Base-by-base conservation (phyloP, 2,329 filamentous ascomycete genomes). In the Aspergillus sp. region DNA sequence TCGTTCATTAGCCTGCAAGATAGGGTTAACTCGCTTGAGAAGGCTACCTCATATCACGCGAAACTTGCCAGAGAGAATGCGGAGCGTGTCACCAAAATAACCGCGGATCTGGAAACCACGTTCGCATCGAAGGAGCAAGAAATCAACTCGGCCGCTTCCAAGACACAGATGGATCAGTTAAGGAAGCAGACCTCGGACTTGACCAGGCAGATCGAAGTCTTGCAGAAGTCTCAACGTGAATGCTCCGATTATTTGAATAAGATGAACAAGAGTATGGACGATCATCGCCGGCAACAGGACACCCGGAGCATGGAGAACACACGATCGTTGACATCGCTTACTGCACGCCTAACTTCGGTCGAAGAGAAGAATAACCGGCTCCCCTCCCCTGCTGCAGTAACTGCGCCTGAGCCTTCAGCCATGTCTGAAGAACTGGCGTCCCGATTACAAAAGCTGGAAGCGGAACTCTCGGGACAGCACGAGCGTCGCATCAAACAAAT, bases 71-170 rank as follows among this genome's bases (percentile, higher is more conserved):
- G 27, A 19, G 51, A 32, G 15, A 54, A 44, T 13, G 13, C 17
- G 25, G 53, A 55, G 25, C 53, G 39, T 44, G 23, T 55, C 19
- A 39, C 41, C 17, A 30, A 47, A 13, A 42, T 55, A 27, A 23
- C 15, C n/a, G 21, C 39, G 8, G 53, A 25, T 7, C 5, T 55
- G n/a, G 39, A 55, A 6, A 47, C 25, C 11, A 15, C 62, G 21
- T 59, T 50, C 11, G 57, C 52, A 3, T 49, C 54, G 2, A 58
- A 62, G 11, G 39, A 65, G 15, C 25, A 10, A 41, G 30, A 52
- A 7, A 47, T 11, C n/a, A 17, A 17, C 11, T 36, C 42, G n/a
- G 8, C n/a, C 8, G 23, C 21, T 11, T 36, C 15, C 5, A 32
- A 44, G 30, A 47, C 13, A 30, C 25, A 36, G 3, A 27, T 55